phyloP scores from a whole-genome alignment of 2,329 filamentous ascomycete genomes.

The Ramichloridium luteum region DNA sequence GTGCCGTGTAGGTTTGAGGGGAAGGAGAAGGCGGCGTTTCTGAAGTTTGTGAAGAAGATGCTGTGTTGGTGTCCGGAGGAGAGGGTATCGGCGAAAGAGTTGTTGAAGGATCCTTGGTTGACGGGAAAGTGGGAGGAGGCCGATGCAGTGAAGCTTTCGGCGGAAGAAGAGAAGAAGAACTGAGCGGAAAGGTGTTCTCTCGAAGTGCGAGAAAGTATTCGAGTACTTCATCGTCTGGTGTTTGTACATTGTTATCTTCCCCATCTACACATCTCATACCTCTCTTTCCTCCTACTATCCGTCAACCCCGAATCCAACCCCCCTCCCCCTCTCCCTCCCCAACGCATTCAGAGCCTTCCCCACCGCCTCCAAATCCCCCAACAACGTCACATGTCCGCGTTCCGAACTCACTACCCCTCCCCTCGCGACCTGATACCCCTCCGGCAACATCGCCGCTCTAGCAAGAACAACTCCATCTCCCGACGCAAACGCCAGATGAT shows the following conservation, averaged over 20 bases:
- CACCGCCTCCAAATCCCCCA: slow-evolving; percentile 74
- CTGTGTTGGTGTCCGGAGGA: slow-evolving; percentile 30
- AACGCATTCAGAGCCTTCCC: slow-evolving; percentile 62
- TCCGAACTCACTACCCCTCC: slow-evolving; percentile 69
- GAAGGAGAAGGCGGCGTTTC: slow-evolving; percentile 24
- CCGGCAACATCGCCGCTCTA: slow-evolving; percentile 70
- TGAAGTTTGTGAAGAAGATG: slow-evolving; percentile 27
- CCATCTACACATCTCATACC: no score
- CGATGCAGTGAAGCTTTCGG: no score
- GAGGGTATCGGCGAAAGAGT: slow-evolving; percentile 25
- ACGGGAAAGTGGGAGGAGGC: no score
- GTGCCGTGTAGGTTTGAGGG: slow-evolving; percentile 10
- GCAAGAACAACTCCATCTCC: slow-evolving; percentile 86
- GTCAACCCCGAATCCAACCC: slow-evolving; percentile 51
- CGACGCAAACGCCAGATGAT: slow-evolving; percentile 72
- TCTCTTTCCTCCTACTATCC: no score
- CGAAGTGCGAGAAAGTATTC: no score
- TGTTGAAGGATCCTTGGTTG: slow-evolving; percentile 30
- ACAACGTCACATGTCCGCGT: slow-evolving; percentile 72
- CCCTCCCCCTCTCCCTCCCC: slow-evolving; percentile 52
- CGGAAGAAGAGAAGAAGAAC: no score
- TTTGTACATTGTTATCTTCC: background rate
- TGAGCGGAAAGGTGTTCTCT: no score
- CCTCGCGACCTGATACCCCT: slow-evolving; percentile 61
- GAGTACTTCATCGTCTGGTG: no score